Evolutionary conservation across 805 yeast genomes (phyloP), one percentile per base, ranked within the genome.

Genomic region (Monosporozyma yasuniensis): DNA sequence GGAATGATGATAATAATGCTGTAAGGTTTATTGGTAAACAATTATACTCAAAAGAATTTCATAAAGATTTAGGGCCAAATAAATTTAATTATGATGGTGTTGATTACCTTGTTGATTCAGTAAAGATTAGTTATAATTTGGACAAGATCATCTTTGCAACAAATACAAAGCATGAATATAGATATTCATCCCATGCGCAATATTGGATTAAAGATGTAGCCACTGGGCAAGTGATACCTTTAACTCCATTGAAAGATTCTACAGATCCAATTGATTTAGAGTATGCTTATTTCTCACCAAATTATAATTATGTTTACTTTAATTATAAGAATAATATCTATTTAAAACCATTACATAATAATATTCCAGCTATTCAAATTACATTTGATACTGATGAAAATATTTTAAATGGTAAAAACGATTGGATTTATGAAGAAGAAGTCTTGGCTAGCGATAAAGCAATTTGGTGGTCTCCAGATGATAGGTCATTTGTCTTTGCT

Each of bases 371-470:
- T 4, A 19, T 46, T 6, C 60, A 59, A 42, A 48, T 68, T 2
- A 67, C 72, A 0, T n/a, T 50, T 4, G 84, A 78, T 60, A 90
- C 89, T 0, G 67, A 74, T 11, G 59, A 54, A 0, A 66, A 73
- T 16, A 68, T 84, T 3, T 72, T 75, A 52, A 81, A 85, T 56
- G 95, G 87, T 5, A 81, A 74, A 54, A 81, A 90, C 0, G 93
- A 85, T 59, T 86, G 95, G 93, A 82, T 85, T 1, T 85, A 85
- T 63, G 95, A 86, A 62, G 95, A 86, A 60, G 95, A 86, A 58
- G 86, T 86, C 1, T 65, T 81, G 11, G 74, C 74, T 0, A 57
- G 68, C 14, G 90, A 83, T 53, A 66, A 63, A 34, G 79, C 84
- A 0, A 67, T 84, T 11, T 84, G 88, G 85, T 85, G 91, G 89